These are phyloP conservation scores for Solanum virginianum DNA, from an alignment of 257 asterid species.

Conservation along the genomic window DNA sequence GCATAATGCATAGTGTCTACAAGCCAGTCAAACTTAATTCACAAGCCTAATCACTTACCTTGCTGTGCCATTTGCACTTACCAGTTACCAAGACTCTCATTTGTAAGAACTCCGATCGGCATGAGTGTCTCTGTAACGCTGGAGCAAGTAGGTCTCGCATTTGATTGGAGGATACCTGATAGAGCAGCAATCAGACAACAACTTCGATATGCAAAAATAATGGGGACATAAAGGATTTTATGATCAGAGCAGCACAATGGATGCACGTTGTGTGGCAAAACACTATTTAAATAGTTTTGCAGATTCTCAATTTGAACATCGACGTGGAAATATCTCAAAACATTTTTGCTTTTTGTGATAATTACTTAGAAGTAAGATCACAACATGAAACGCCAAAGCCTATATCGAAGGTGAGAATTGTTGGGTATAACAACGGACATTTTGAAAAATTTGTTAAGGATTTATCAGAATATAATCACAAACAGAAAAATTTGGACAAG, in stretches of 20 bases:
- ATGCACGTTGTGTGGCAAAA: neutral
- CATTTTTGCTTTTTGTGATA: neutral
- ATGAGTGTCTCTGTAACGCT: conserved; percentile 61
- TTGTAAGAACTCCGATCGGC: conserved; percentile 37
- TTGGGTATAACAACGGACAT: neutral
- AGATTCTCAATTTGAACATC: neutral
- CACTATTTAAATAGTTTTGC: neutral
- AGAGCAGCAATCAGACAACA: neutral
- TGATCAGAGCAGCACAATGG: neutral
- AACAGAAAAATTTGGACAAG: neutral
- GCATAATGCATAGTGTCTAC: no score
- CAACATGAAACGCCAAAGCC: neutral
- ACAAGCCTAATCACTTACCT: no score
- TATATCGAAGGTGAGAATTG: neutral
- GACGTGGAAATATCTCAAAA: neutral
- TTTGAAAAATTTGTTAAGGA: neutral
- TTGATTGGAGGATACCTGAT: conserved; percentile 63
- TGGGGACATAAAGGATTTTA: neutral
- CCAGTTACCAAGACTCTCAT: neutral
- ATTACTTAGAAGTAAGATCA: neutral
- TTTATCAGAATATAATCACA: neutral
- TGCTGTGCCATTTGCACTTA: neutral
- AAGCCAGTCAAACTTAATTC: no score
- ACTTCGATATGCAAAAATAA: neutral
- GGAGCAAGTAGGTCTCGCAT: conserved; percentile 47